These are phyloP conservation scores for Pilaira anomala DNA, from an alignment of 192 early-diverging fungal species.

Conservation along the genomic window DNA sequence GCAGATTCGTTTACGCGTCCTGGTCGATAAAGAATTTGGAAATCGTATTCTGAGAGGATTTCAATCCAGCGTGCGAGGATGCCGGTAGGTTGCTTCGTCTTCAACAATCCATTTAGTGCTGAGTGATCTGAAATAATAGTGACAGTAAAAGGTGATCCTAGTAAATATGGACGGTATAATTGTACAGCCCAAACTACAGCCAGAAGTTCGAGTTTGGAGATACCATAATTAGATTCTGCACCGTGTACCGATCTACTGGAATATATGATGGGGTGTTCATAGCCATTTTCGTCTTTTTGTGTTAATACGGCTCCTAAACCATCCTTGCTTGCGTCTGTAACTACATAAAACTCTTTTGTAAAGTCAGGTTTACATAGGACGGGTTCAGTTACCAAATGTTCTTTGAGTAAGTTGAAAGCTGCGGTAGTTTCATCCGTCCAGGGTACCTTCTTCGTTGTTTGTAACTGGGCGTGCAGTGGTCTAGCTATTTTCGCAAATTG, in stretches of 20 bases:
- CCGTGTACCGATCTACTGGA: background rate
- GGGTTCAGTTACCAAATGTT: background rate
- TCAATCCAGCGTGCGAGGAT: background rate
- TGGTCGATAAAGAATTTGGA: background rate
- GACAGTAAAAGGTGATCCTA: background rate
- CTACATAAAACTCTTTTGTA: background rate
- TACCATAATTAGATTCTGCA: background rate
- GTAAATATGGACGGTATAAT: background rate
- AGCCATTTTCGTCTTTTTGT: background rate
- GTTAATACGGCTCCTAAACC: background rate
- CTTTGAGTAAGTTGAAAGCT: background rate
- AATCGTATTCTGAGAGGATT: background rate
- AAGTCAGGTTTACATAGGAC: background rate
- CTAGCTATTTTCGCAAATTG: constrained; percentile 19
- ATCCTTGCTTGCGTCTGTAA: background rate
- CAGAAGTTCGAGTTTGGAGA: background rate
- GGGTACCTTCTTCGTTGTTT: background rate
- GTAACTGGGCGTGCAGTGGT: constrained; percentile 1
- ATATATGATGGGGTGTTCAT: background rate
- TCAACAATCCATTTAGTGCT: background rate
- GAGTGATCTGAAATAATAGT: background rate
- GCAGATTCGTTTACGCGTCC: background rate
- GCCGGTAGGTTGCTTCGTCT: background rate
- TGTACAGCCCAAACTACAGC: background rate
- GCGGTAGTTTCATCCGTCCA: background rate